Evolutionary conservation across 495 filamentous ascomycete species (phyloP).

Genomic region (Oleoguttula mirabilis): DNA sequence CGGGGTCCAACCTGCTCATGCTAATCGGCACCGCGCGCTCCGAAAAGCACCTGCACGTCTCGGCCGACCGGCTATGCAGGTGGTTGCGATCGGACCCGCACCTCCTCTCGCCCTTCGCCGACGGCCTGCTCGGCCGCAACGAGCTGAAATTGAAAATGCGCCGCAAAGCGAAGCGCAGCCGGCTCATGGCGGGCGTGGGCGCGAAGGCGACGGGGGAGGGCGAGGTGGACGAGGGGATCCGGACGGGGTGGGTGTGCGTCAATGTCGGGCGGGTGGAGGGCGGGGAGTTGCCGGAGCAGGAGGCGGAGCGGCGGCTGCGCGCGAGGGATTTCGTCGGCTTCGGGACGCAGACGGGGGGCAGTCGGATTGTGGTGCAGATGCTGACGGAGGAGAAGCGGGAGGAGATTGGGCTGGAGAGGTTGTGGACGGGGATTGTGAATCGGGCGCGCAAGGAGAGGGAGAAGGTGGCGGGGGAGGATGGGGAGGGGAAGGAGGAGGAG

Average conservation of each 20-base stretch:
- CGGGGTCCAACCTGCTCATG: slow-evolving; percentile 85
- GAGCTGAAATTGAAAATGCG: slow-evolving; percentile 80
- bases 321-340: slow-evolving; percentile 56
- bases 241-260: slow-evolving; percentile 91
- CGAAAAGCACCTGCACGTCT: slow-evolving; percentile 86
- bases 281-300: slow-evolving; percentile 31
- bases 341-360: slow-evolving; percentile 43
- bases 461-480: background rate
- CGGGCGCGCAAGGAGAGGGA: slow-evolving; percentile 30
- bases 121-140: slow-evolving; percentile 78
- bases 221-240: slow-evolving; percentile 64
- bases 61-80: slow-evolving; percentile 75
- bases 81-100: slow-evolving; percentile 61
- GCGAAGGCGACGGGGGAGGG: slow-evolving; percentile 34
- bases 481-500: too few relatives aligned
- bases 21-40: slow-evolving; percentile 84
- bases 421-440: slow-evolving; percentile 54
- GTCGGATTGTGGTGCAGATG: slow-evolving; percentile 76
- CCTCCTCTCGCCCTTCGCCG: slow-evolving; percentile 61
- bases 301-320: slow-evolving; percentile 27
- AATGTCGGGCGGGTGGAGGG: slow-evolving; percentile 63
- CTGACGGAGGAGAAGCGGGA: slow-evolving; percentile 74
- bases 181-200: slow-evolving; percentile 53
- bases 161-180: slow-evolving; percentile 65
- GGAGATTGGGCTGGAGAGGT: slow-evolving; percentile 68